Conservation (phyloP, 352 stramenopile genomes). For the Lagenidium sp. region DNA sequence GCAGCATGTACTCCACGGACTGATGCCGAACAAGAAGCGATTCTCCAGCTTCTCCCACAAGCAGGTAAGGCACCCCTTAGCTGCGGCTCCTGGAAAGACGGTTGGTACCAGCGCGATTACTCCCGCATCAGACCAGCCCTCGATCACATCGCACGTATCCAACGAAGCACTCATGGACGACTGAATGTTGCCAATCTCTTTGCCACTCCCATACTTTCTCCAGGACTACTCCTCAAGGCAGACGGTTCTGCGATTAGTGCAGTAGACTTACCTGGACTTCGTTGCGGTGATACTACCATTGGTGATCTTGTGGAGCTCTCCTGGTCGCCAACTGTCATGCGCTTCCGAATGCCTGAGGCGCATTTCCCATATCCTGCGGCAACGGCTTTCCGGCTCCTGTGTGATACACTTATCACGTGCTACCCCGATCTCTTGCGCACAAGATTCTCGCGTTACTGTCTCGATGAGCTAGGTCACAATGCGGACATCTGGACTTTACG, state of each 20-base stretch:
- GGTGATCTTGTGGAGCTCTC: slow-evolving; percentile 1
- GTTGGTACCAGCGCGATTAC: neutral
- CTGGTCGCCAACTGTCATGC: neutral
- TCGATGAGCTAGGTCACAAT: neutral
- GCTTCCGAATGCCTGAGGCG: neutral
- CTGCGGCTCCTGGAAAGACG: neutral
- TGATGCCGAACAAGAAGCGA: neutral
- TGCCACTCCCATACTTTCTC: neutral
- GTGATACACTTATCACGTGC: neutral
- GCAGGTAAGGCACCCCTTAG: neutral
- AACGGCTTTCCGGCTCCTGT: neutral
- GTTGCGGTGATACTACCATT: neutral
- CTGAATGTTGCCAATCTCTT: neutral
- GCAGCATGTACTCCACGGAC: neutral
- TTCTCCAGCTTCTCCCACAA: neutral
- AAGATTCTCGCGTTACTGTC: neutral
- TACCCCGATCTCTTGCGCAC: neutral
- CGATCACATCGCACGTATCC: neutral
- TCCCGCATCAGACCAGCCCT: neutral
- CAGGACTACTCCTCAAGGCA: neutral
- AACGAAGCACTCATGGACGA: neutral
- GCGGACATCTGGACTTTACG: neutral
- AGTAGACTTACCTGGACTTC: neutral
- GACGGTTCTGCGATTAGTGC: neutral
- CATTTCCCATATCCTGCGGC: neutral